Evolutionary conservation across 352 stramenopile species (phyloP).

Genomic region (Globisporangium acanthophoron): DNA sequence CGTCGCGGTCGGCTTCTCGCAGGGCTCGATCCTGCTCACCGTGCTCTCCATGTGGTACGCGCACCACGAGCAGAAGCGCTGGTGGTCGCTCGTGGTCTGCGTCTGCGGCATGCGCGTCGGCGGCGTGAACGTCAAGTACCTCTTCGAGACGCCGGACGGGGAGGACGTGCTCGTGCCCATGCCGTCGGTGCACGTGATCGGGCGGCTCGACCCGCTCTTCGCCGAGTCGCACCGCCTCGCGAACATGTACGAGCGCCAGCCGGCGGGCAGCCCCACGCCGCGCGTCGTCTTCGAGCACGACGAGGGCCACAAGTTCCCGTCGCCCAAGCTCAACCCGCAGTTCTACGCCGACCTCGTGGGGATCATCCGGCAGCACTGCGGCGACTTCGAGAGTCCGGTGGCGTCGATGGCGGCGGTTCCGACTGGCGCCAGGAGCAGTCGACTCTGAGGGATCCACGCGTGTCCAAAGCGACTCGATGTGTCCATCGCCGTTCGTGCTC

Average conservation of each 20-base stretch:
- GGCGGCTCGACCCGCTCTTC: constrained; percentile 18
- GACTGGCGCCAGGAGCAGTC: constrained; percentile 5
- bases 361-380: constrained; percentile 22
- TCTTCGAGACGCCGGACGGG: constrained; percentile 15
- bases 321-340: constrained; percentile 15
- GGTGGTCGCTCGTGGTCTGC: constrained; percentile 35
- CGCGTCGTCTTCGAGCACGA: constrained; percentile 34
- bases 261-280: constrained; percentile 12
- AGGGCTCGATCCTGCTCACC: constrained; percentile 31
- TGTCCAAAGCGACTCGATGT: too few species aligned
- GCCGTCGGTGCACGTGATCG: constrained; percentile 26
- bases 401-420: constrained; percentile 1
- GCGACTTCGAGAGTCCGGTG: constrained; percentile 10
- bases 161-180: constrained; percentile 11
- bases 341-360: constrained; percentile 24
- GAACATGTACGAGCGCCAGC: constrained; percentile 18
- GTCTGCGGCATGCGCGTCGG: constrained; percentile 21
- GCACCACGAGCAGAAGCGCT: too few species aligned
- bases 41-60: constrained; percentile 26
- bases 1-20: constrained; percentile 44
- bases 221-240: constrained; percentile 16
- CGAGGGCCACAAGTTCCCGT: constrained; percentile 43
- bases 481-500: too few species aligned
- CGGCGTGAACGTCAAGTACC: constrained; percentile 2
- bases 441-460: too few species aligned